Evolutionary conservation across 768 basidiomycete genomes (phyloP).

Genomic region (Chiua virens): DNA sequence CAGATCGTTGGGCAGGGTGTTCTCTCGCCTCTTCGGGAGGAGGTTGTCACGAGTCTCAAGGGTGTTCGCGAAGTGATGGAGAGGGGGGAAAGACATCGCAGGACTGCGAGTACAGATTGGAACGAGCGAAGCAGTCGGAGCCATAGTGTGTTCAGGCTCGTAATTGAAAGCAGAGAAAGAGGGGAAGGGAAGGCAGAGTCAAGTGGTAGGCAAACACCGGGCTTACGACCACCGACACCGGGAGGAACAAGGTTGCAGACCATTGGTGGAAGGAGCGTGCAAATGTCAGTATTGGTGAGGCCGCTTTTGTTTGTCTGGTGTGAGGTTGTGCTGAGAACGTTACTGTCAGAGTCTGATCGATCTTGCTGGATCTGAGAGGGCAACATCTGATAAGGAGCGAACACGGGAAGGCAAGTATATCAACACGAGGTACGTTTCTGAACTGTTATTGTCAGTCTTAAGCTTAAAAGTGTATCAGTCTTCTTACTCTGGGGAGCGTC

Average conservation of each 20-base stretch:
- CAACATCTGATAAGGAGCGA: conserved; percentile 92
- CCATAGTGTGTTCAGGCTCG: conserved; percentile 92
- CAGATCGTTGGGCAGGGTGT: conserved; percentile 72
- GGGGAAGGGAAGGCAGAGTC: conserved; percentile 45
- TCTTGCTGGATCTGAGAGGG: conserved; percentile 95
- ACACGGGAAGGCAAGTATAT: conserved; percentile 97
- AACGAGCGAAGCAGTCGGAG: conserved; percentile 93
- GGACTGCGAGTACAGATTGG: conserved; percentile 98
- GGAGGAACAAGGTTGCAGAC: conserved; percentile 70
- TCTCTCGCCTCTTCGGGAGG: conserved; percentile 80
- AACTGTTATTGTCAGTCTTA: not conserved
- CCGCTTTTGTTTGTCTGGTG: not conserved
- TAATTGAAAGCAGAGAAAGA: conserved; percentile 83
- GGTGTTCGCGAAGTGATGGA: conserved; percentile 83
- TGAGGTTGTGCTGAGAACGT: not conserved
- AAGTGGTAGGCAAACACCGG: conserved; percentile 55
- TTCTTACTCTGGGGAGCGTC: conserved; percentile 90
- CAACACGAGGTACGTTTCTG: conserved; percentile 67
- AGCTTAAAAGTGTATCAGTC: conserved; percentile 39
- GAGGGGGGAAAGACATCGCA: conserved; percentile 81
- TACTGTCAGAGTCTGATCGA: conserved; percentile 79
- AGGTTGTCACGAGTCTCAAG: conserved; percentile 89
- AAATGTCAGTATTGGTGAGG: conserved; percentile 69
- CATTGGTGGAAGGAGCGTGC: conserved; percentile 76
- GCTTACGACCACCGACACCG: conserved; percentile 47